Evolutionary conservation across 768 basidiomycete species (phyloP).

Genomic region (Lactarius trivialis): DNA sequence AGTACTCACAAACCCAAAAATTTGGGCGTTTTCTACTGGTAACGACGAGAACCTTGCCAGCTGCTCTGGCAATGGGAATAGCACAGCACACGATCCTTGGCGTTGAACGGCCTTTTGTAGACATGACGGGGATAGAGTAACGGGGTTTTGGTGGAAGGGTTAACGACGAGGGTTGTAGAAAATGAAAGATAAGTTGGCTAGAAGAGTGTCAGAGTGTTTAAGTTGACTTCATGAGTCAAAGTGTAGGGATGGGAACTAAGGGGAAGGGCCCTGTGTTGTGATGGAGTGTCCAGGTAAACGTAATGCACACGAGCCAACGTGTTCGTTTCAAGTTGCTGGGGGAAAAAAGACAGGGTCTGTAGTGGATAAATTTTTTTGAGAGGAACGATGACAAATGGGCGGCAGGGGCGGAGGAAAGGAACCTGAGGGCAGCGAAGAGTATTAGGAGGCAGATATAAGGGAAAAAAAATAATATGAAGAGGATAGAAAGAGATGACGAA

Average conservation of each 20-base stretch:
- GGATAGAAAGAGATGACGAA: background rate
- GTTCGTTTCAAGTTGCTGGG: background rate
- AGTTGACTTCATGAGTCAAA: constrained; percentile 23
- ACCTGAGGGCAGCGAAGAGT: background rate
- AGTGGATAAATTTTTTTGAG: background rate
- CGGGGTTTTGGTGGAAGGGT: constrained; percentile 4
- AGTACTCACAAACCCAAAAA: constrained; percentile 80
- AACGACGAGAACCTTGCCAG: constrained; percentile 74
- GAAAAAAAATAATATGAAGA: background rate
- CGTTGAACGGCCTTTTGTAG: constrained; percentile 66
- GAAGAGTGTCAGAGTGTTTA: constrained; percentile 13
- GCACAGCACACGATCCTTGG: constrained; percentile 89
- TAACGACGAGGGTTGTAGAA: background rate
- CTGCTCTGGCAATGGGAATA: constrained; percentile 70
- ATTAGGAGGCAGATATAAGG: background rate
- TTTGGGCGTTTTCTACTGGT: constrained; percentile 79
- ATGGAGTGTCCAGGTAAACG: constrained; percentile 7
- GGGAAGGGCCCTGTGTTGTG: constrained; percentile 8
- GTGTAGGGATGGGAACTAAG: background rate
- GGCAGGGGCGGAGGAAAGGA: background rate
- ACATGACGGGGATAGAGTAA: constrained; percentile 11
- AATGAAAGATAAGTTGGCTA: background rate
- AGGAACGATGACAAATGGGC: constrained; percentile 1
- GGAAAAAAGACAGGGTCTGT: too few species aligned
- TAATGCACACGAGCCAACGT: constrained; percentile 7